phyloP scores from a whole-genome alignment of 2,329 filamentous ascomycete genomes.

The Ilyonectria destructans region DNA sequence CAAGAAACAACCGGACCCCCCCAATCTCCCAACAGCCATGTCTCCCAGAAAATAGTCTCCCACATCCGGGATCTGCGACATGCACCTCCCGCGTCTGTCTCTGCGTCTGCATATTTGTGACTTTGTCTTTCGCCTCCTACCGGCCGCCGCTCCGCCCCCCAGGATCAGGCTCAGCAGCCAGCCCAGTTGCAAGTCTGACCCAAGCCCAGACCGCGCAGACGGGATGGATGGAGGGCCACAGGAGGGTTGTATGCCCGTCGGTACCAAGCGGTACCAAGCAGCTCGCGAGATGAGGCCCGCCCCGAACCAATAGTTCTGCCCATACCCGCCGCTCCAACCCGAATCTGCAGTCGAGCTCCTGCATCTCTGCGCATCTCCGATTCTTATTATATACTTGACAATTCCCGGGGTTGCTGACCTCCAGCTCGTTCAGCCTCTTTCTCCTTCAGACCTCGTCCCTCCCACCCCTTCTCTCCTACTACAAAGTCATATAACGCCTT shows the following conservation, averaged over 20 bases:
- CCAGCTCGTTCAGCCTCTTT: slow-evolving; percentile 41
- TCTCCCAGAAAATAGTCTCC: slow-evolving; percentile 11
- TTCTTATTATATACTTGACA: slow-evolving; percentile 48
- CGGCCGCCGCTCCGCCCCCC: slow-evolving; percentile 20
- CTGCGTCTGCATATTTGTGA: slow-evolving; percentile 24
- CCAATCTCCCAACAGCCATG: slow-evolving; percentile 12
- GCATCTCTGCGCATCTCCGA: slow-evolving; percentile 40
- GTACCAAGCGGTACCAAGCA: slow-evolving; percentile 41
- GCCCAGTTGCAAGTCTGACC: slow-evolving; percentile 14
- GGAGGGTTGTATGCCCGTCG: slow-evolving; percentile 24
- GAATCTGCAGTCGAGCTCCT: slow-evolving; percentile 37
- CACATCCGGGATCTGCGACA: slow-evolving; percentile 38
- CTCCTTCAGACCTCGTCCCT: slow-evolving; percentile 13
- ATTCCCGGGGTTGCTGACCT: slow-evolving; percentile 41
- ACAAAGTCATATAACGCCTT: slow-evolving; percentile 8
- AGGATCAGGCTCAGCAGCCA: slow-evolving; percentile 31
- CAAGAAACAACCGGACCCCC: slow-evolving; percentile 28
- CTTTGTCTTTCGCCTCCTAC: slow-evolving; percentile 34
- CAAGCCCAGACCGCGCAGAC: slow-evolving; percentile 35
- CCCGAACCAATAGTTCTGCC: slow-evolving; percentile 42
- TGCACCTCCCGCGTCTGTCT: slow-evolving; percentile 46
- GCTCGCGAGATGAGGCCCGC: slow-evolving; percentile 48
- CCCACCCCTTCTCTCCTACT: not conserved
- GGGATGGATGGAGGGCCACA: slow-evolving; percentile 22
- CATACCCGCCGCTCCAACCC: slow-evolving; percentile 45